Base-by-base conservation (phyloP, 345 rosid species). In the Brassica cretica region DNA sequence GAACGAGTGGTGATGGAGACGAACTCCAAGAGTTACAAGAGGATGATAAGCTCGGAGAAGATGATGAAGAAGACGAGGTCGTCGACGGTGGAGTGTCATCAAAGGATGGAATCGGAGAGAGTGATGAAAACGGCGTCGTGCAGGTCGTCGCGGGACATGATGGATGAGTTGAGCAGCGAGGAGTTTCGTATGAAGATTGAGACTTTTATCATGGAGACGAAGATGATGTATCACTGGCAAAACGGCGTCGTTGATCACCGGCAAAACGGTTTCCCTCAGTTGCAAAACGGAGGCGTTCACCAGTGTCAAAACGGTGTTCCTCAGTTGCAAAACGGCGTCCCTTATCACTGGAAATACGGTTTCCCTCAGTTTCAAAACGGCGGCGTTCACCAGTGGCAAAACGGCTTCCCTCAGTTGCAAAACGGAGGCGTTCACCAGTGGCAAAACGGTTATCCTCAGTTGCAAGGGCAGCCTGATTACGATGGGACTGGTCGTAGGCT, bases 91-190 rank as follows among this genome's bases (percentile, higher is more conserved):
- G 71, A 68, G 75, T 68, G 51, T 29, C 18, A 51, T n/a, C 71
- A 69, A 69, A 74, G 75, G 65, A 49, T 7, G 56, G 56, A 51
- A 6, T 49, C 78, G 51, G 78, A 67, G 66, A 79, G 65, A 49
- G 66, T 59, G 35, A 24, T 25, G 18, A 71, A 59, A 76, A 76
- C 79, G 49, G 24, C 68, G 41, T 49, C 80, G 68, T 62, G 65
- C 62, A 73, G 56, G 55, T 69, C 61, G 55, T 69, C 51, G 19
- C 64, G 33, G 76, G 49, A 35, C 35, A n/a, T n/a, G 56, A 84
- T 84, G 53, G 79, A 79, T 25, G 80, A 46, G 18, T 10, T 82
- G 75, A 84, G 82, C 69, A 76, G 14, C 21, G 85, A 84, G 63
- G 80, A 84, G 77, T 70, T 84, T 66, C 77, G 68, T 25, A 30